A percentile compares a stretch with the other conserved stretches of the same genome.
These are phyloP conservation scores for Penicillium subrubescens DNA, from an alignment of 495 filamentous ascomycete species.

Conservation along the genomic window DNA sequence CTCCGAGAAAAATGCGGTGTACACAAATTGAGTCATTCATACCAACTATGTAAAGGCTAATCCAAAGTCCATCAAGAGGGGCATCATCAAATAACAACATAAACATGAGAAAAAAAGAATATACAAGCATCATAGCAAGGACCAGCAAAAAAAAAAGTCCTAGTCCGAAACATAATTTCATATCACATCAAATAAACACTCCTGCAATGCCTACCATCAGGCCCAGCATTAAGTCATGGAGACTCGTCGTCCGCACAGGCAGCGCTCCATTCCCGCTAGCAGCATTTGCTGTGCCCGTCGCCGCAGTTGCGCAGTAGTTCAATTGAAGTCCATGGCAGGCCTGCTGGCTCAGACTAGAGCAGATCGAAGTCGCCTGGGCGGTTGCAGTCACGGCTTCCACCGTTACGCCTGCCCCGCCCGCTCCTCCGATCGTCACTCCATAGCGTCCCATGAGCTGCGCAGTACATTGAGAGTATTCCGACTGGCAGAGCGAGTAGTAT, in stretches of 20 bases:
- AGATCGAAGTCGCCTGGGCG: slow-evolving; percentile 62
- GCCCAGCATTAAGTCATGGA: slow-evolving; percentile 47
- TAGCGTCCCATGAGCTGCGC: slow-evolving; percentile 55
- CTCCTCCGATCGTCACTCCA: slow-evolving; percentile 46
- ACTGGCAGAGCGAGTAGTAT: slow-evolving; percentile 65
- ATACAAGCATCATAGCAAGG: neutral
- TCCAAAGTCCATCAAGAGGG: neutral
- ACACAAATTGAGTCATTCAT: slow-evolving; percentile 5
- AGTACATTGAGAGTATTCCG: slow-evolving; percentile 65
- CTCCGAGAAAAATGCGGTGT: neutral
- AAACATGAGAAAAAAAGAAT: neutral
- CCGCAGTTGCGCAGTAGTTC: slow-evolving; percentile 52
- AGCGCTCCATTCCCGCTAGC: slow-evolving; percentile 37
- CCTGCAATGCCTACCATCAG: slow-evolving; percentile 46
- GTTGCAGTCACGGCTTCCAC: slow-evolving; percentile 57
- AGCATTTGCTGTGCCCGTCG: slow-evolving; percentile 32
- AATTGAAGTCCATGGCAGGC: slow-evolving; percentile 63
- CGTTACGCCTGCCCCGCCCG: slow-evolving; percentile 59
- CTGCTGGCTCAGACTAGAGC: slow-evolving; percentile 60
- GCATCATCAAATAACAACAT: neutral
- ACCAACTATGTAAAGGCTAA: neutral
- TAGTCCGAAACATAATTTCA: slow-evolving; percentile 20
- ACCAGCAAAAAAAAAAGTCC: neutral
- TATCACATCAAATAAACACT: slow-evolving; percentile 43
- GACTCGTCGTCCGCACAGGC: slow-evolving; percentile 31